A percentile compares a stretch with the other conserved stretches of the same genome.
phyloP scores from a whole-genome alignment of 192 early-diverging fungal genomes.

The Podila epicladia region DNA sequence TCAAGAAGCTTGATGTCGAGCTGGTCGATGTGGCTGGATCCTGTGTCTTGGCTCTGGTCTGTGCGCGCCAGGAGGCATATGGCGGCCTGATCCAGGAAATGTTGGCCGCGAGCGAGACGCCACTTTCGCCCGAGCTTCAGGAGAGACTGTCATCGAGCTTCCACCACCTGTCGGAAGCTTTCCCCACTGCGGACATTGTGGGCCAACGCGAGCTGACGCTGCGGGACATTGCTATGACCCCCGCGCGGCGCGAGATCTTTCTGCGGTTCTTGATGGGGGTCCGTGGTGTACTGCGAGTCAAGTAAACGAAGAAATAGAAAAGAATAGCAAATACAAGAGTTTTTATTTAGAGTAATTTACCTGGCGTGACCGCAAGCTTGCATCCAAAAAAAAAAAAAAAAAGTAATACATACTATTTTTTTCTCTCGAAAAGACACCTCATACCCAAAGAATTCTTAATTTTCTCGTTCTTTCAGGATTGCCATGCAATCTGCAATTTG shows the following conservation, averaged over 20 bases:
- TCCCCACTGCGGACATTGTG: constrained; percentile 38
- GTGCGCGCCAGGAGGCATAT: constrained; percentile 62
- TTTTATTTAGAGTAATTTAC: no score
- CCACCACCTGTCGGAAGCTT: constrained; percentile 51
- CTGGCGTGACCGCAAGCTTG: no score
- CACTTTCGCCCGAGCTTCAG: constrained; percentile 51
- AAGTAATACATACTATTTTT: no score
- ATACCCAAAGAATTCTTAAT: no score
- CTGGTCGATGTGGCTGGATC: constrained; percentile 70
- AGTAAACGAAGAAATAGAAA: constrained; percentile 39
- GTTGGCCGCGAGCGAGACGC: constrained; percentile 58
- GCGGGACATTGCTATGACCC: constrained; percentile 52
- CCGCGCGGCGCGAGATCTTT: constrained; percentile 39
- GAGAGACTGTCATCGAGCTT: constrained; percentile 58
- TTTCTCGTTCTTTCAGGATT: no score
- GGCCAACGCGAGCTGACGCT: constrained; percentile 49
- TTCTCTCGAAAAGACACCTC: no score
- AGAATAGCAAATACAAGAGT: neutral
- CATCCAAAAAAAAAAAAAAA: no score
- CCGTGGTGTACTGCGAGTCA: constrained; percentile 70
- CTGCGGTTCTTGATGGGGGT: constrained; percentile 69
- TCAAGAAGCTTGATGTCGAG: constrained; percentile 69
- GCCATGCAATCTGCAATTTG: no score
- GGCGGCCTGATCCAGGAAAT: constrained; percentile 61
- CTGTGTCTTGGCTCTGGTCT: constrained; percentile 65